A percentile compares a stretch with the other conserved stretches of the same genome.
Evolutionary conservation across 2,329 filamentous ascomycete species (phyloP).

Genomic region (Ramularia endophylla): DNA sequence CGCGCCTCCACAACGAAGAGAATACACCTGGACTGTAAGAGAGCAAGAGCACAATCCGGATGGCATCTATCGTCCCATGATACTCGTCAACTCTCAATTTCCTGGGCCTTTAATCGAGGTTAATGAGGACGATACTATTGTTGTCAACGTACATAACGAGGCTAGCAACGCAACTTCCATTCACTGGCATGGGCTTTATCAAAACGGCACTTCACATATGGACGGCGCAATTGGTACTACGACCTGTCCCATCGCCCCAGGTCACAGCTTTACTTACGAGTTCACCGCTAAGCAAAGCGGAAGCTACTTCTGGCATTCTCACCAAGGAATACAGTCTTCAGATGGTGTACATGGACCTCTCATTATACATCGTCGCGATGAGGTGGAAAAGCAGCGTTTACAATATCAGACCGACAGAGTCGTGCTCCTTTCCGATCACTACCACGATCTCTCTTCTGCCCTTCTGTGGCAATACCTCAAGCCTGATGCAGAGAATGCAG

Average conservation of each 20-base stretch:
- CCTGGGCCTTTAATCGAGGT: conserved; percentile 46
- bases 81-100: conserved; percentile 43
- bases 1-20: conserved; percentile 46
- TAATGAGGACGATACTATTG: conserved; percentile 40
- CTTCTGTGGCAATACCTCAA: conserved; percentile 51
- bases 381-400: conserved; percentile 38
- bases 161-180: conserved; percentile 34
- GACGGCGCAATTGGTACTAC: conserved; percentile 20
- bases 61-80: conserved; percentile 40
- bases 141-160: conserved; percentile 39
- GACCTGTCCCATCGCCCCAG: conserved; percentile 15
- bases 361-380: conserved; percentile 48
- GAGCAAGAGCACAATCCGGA: conserved; percentile 57
- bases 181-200: conserved; percentile 41
- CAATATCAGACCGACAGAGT: conserved; percentile 51
- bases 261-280: conserved; percentile 40
- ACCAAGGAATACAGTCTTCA: conserved; percentile 52
- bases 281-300: conserved; percentile 28
- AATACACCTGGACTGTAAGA: conserved; percentile 56
- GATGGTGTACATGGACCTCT: conserved; percentile 59
- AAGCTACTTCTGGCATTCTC: conserved; percentile 59
- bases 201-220: conserved; percentile 7
- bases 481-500: conserved; percentile 43
- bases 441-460: conserved; percentile 50
- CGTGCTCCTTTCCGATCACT: conserved; percentile 61